Conservation (phyloP, 108 stramenopile genomes). For the Cyclostephanos tholiformis region DNA sequence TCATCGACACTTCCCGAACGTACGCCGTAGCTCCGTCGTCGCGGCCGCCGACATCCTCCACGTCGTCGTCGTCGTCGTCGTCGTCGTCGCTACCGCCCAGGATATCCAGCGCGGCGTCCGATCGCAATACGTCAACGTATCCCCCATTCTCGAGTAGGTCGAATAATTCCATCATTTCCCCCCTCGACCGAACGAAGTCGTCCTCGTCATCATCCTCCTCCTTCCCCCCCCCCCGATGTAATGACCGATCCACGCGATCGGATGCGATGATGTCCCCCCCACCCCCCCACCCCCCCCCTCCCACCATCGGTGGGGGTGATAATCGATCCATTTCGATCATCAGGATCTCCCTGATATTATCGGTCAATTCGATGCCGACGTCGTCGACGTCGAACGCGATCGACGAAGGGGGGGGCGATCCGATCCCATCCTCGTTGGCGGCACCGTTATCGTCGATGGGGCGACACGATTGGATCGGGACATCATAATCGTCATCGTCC, state of each 20-base stretch:
- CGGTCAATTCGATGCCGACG: constrained; percentile 9
- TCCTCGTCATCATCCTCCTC: too few species aligned
- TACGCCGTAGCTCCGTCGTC: not conserved
- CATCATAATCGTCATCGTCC: not conserved
- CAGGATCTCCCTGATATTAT: constrained; percentile 7
- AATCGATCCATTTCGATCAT: constrained; percentile 32
- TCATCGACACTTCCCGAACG: constrained; percentile 18
- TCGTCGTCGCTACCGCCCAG: constrained; percentile 26
- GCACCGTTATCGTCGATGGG: constrained; percentile 1
- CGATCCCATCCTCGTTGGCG: not conserved
- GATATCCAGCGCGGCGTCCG: constrained; percentile 36
- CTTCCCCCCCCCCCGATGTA: too few species aligned
- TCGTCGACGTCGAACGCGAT: constrained; percentile 19
- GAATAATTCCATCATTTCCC: constrained; percentile 25
- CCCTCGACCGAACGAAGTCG: not conserved
- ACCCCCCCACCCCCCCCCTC: too few species aligned
- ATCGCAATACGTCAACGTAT: constrained; percentile 60
- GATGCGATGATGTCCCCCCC: too few species aligned
- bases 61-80: constrained; percentile 13
- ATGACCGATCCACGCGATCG: not conserved
- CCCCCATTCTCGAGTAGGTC: constrained; percentile 47
- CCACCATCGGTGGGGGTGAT: constrained; percentile 17
- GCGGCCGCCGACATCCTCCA: too few species aligned
- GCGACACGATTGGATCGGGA: not conserved
- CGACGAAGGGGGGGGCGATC: constrained; percentile 8